Conservation (phyloP, 768 basidiomycete species). For the Tulasnella sp. region DNA sequence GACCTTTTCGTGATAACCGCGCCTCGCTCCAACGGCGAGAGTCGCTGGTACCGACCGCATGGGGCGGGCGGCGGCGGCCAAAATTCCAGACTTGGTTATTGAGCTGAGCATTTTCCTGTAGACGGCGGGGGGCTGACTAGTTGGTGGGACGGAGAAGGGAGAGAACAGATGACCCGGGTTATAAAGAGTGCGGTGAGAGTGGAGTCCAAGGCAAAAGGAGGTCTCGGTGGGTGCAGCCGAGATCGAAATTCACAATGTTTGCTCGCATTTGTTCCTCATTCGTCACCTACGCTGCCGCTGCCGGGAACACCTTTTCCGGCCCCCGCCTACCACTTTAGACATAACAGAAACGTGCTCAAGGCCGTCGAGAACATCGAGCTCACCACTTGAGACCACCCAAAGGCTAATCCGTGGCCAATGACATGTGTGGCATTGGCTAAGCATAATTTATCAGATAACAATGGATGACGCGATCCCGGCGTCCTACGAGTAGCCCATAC, state of each 20-base stretch:
- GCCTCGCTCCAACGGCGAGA: slow-evolving; percentile 36
- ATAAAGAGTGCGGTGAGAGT: not conserved
- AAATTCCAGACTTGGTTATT: slow-evolving; percentile 9
- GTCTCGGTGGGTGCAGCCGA: slow-evolving; percentile 15
- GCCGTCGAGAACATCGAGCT: not conserved
- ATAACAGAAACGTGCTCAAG: not conserved
- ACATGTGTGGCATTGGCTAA: not conserved
- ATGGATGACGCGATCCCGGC: not conserved
- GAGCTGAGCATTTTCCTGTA: not conserved
- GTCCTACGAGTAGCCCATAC: not conserved
- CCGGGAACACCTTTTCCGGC: not conserved
- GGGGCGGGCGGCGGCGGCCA: slow-evolving; percentile 17
- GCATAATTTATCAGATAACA: slow-evolving; percentile 6
- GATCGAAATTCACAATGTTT: slow-evolving; percentile 13
- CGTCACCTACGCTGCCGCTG: not conserved
- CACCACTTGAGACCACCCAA: not conserved
- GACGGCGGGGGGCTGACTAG: not conserved
- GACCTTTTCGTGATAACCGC: slow-evolving; percentile 92
- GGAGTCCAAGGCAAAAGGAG: slow-evolving; percentile 2
- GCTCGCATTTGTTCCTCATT: not conserved
- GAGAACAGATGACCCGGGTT: not conserved
- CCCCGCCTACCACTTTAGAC: not conserved
- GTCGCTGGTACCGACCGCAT: slow-evolving; percentile 16
- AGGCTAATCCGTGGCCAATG: not conserved
- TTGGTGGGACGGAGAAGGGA: not conserved